phyloP scores from a whole-genome alignment of 306 rosid genomes.

The Benincasa hispida region DNA sequence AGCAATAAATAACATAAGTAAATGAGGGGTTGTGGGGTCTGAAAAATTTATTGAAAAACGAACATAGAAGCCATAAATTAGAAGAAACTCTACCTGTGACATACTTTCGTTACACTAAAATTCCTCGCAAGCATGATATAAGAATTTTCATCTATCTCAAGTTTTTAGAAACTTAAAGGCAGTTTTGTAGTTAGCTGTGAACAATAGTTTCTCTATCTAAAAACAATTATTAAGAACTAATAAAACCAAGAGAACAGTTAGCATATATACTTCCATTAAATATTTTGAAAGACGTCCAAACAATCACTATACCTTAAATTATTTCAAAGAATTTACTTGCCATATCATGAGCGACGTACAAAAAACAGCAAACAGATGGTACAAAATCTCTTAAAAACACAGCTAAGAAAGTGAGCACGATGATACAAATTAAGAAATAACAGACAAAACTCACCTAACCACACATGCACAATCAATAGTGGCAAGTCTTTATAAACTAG shows the following conservation, averaged over 20 bases:
- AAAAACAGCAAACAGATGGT: not conserved
- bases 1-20: not conserved
- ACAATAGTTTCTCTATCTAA: not conserved
- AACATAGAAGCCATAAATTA: not conserved
- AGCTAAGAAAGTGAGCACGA: not conserved
- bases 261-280: not conserved
- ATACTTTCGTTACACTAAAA: not conserved
- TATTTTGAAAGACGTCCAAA: not conserved
- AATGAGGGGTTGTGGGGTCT: not conserved
- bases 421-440: not conserved
- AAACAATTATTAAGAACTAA: not conserved
- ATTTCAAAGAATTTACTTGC: not conserved
- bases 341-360: not conserved
- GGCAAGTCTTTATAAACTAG: not conserved
- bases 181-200: not conserved
- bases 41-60: not conserved
- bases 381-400: not conserved
- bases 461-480: not conserved
- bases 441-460: not conserved
- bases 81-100: not conserved
- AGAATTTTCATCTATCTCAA: not conserved
- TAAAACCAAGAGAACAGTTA: not conserved
- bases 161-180: not conserved
- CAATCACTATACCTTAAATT: not conserved
- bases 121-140: not conserved